A percentile compares a stretch with the other conserved stretches of the same genome.
Conservation (phyloP, 176 grass and related monocot species). For the Tuctoria greenei region DNA sequence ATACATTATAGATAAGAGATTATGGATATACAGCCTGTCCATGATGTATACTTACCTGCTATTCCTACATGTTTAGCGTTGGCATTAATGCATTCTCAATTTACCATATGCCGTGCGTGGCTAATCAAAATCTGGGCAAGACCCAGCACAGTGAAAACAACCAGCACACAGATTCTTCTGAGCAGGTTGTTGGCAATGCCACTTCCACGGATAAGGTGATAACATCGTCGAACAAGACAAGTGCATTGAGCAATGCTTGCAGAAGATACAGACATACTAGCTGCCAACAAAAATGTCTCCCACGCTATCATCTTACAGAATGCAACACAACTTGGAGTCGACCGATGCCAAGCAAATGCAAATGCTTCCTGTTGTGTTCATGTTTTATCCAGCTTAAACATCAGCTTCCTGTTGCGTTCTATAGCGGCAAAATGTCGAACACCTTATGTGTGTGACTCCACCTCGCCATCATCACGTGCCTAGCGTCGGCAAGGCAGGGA, state of each 20-base stretch:
- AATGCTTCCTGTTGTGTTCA: no score
- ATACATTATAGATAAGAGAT: not conserved
- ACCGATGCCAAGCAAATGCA: no score
- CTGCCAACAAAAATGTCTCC: no score
- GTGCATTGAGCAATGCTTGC: not conserved
- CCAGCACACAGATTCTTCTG: slow-evolving; percentile 53
- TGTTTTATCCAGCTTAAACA: no score
- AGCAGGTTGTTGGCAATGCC: slow-evolving; percentile 40
- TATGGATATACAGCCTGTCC: not conserved
- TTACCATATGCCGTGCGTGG: slow-evolving; percentile 77
- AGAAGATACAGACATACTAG: no score
- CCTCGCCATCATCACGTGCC: no score
- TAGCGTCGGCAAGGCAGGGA: no score
- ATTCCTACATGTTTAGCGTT: not conserved
- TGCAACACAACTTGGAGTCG: no score
- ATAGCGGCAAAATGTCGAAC: no score
- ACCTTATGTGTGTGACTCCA: no score
- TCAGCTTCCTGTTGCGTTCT: no score
- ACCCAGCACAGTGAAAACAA: slow-evolving; percentile 49
- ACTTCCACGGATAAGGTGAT: slow-evolving; percentile 51
- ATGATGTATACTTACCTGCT: not conserved
- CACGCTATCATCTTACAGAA: no score
- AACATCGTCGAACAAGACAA: slow-evolving; percentile 50
- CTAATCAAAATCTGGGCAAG: slow-evolving; percentile 88
- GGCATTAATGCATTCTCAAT: slow-evolving; percentile 13